phyloP scores from a whole-genome alignment of 2,329 filamentous ascomycete genomes.

The Capronia coronata region DNA sequence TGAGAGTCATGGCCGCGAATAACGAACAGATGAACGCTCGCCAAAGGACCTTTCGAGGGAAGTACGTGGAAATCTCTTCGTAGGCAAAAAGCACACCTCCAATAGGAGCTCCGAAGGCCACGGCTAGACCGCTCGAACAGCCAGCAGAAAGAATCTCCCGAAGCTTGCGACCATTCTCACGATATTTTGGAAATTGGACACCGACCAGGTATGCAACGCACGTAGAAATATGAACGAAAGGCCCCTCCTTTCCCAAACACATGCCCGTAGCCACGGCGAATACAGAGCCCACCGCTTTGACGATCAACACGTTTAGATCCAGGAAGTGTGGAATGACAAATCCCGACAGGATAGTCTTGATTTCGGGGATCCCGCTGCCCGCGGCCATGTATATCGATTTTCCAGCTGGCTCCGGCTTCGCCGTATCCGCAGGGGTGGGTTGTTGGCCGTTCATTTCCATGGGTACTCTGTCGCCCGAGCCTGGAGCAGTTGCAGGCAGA shows the following conservation, averaged over 20 bases:
- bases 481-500: constrained; percentile 41
- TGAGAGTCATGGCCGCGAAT: constrained; percentile 50
- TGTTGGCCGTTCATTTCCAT: constrained; percentile 42
- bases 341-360: constrained; percentile 56
- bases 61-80: constrained; percentile 56
- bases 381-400: constrained; percentile 56
- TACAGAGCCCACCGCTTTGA: constrained; percentile 53
- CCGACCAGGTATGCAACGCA: constrained; percentile 52
- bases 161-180: constrained; percentile 53
- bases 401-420: constrained; percentile 36
- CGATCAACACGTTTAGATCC: constrained; percentile 48
- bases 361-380: constrained; percentile 55
- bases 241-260: constrained; percentile 57
- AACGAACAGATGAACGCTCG: constrained; percentile 54
- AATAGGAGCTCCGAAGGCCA: constrained; percentile 58
- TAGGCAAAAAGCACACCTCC: constrained; percentile 57
- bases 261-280: constrained; percentile 56
- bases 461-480: constrained; percentile 37
- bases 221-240: constrained; percentile 56
- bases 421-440: constrained; percentile 34
- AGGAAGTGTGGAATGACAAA: constrained; percentile 55
- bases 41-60: constrained; percentile 55
- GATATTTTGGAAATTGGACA: constrained; percentile 50
- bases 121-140: constrained; percentile 52
- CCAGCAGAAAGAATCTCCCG: constrained; percentile 53